Conservation (phyloP, 441 rosid genomes). For the Jatropha multifida region DNA sequence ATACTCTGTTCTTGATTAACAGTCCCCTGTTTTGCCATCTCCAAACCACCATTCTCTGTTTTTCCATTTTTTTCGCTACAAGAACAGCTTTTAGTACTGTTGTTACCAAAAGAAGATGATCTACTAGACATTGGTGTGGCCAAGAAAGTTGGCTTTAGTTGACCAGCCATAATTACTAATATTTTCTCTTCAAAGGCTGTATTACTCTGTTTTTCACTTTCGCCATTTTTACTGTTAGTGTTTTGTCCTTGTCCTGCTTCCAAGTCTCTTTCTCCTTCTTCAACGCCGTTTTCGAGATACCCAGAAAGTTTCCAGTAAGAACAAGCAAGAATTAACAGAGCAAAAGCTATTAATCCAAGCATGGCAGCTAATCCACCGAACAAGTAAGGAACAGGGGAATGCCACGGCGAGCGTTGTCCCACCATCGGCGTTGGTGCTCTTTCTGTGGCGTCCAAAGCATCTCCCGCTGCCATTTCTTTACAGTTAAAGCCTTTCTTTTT, state of each 20-base stretch:
- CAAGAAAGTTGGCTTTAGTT: constrained; percentile 71
- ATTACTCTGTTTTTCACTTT: constrained; percentile 25
- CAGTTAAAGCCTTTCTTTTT: too few species aligned
- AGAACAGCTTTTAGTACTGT: constrained; percentile 33
- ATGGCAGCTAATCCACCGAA: constrained; percentile 97
- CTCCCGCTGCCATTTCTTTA: constrained; percentile 44
- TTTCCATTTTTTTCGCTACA: constrained; percentile 42
- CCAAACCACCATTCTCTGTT: constrained; percentile 15
- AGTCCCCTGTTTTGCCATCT: constrained; percentile 21
- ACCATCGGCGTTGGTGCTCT: constrained; percentile 20
- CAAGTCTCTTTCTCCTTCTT: constrained; percentile 39
- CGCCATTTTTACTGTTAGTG: constrained; percentile 24
- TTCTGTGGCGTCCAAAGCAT: constrained; percentile 31
- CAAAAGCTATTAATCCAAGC: constrained; percentile 86
- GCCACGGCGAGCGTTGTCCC: constrained; percentile 67
- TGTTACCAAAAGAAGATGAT: constrained; percentile 48
- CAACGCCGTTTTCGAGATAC: constrained; percentile 46
- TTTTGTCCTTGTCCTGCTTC: constrained; percentile 53
- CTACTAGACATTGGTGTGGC: constrained; percentile 64
- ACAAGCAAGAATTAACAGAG: constrained; percentile 86
- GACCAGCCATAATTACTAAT: constrained; percentile 90
- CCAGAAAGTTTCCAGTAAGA: constrained; percentile 94
- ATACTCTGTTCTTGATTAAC: constrained; percentile 25
- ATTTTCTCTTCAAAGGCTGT: constrained; percentile 53
- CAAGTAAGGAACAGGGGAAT: constrained; percentile 91